Conservation (phyloP, 2,329 filamentous ascomycete species). For the Fusarium tricinctum region DNA sequence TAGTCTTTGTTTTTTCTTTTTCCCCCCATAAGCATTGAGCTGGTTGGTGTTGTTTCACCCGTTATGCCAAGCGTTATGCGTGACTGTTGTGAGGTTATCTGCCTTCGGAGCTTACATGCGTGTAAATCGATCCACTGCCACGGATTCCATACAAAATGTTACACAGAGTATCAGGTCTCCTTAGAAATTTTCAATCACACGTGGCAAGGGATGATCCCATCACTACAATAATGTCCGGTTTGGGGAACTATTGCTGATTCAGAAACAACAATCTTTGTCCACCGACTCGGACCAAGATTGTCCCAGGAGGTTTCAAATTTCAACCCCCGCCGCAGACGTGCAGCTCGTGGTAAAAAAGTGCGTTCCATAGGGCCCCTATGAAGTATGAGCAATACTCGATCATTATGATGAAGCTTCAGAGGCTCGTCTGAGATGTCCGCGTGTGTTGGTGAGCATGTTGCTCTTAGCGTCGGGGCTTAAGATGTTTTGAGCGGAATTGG, state of each 20-base stretch:
- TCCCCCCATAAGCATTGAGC: background rate
- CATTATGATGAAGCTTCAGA: slow-evolving; percentile 7
- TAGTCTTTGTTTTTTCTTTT: background rate
- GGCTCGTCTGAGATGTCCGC: slow-evolving; percentile 35
- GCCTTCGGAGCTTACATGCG: slow-evolving; percentile 8
- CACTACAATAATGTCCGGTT: slow-evolving; percentile 3
- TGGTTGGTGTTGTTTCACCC: slow-evolving; percentile 9
- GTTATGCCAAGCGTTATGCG: slow-evolving; percentile 38
- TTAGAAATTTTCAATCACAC: slow-evolving; percentile 8
- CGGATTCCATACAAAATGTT: slow-evolving; percentile 6
- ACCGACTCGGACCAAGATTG: slow-evolving; percentile 31
- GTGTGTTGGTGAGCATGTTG: slow-evolving; percentile 25
- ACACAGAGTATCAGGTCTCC: background rate
- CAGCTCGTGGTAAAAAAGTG: slow-evolving; percentile 15
- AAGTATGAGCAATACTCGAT: slow-evolving; percentile 11
- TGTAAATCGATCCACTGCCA: slow-evolving; percentile 15
- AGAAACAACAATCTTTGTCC: slow-evolving; percentile 22
- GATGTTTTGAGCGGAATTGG: slow-evolving; percentile 36
- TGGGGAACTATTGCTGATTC: slow-evolving; percentile 6
- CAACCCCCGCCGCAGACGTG: slow-evolving; percentile 14
- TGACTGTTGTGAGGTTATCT: slow-evolving; percentile 14
- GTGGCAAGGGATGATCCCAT: slow-evolving; percentile 20
- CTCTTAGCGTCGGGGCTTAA: slow-evolving; percentile 41
- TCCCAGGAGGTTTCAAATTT: slow-evolving; percentile 13
- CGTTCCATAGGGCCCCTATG: background rate